Evolutionary conservation across 2,329 filamentous ascomycete genomes (phyloP), one percentile per base, ranked within the genome.

Genomic region (Sporothrix luriei): DNA sequence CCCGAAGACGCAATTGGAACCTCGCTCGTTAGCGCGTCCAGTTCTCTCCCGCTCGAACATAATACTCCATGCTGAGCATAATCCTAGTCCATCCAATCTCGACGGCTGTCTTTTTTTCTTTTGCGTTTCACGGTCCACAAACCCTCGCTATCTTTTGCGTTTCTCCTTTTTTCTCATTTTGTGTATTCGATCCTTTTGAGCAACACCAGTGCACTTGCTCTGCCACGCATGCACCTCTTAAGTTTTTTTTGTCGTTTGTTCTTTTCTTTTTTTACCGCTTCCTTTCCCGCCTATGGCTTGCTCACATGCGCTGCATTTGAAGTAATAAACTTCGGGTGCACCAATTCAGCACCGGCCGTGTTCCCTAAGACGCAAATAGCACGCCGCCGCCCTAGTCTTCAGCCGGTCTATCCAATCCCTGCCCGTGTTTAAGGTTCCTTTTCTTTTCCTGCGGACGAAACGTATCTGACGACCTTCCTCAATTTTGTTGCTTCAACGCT

Each of bases 31-130:
- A 51, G 62, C 48, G 19, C 48, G 24, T 19, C 62, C 26, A 43
- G 48, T 29, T 26, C 29, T 38, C 43, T 51, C 49, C 62, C 49
- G 29, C 40, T 33, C n/a, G n/a, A 66, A 48, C 19, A 11, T 19
- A 67, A 33, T n/a, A 29, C 29, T 29, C 29, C 5, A 9, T 33
- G 9, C 33, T 7, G 33, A 33, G 33, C 33, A 33, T 33, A 33
- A 49, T 38, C 43, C 66, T 7, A 57, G 66, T 40, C 54, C 66
- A 19, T 61, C 54, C 54, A 59, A 68, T 68, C 67, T 68, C n/a
- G 26, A 29, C 46, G 21, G 46, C 29, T 33, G 46, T 51, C n/a
- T n/a, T 13, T 43, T 54, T 48, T 46, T 49, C 13, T 54, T 13
- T 57, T 16, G 66, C 61, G 49, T 52, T 67, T 68, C 57, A 57